phyloP scores from a whole-genome alignment of 2,329 filamentous ascomycete genomes.

The Curvularia verruculosa region DNA sequence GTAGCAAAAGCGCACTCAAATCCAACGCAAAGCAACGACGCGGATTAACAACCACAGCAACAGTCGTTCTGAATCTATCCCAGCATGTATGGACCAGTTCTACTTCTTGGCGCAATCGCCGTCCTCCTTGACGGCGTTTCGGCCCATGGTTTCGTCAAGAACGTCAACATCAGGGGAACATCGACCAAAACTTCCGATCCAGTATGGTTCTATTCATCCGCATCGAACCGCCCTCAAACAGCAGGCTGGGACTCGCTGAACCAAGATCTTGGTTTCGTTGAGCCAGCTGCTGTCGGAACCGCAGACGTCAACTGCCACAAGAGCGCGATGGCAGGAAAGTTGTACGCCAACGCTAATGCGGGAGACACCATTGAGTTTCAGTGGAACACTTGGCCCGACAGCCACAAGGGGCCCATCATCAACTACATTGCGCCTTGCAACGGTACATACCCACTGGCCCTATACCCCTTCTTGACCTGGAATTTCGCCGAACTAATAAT shows the following conservation, averaged over 20 bases:
- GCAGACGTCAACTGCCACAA: constrained; percentile 50
- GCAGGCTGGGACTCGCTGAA: constrained; percentile 47
- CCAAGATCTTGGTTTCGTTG: constrained; percentile 48
- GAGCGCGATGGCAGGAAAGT: constrained; percentile 41
- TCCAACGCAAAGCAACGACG: not conserved
- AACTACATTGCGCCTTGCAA: constrained; percentile 49
- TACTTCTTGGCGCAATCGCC: constrained; percentile 27
- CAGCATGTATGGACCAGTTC: constrained; percentile 28
- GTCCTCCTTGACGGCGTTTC: constrained; percentile 29
- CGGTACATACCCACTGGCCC: constrained; percentile 19
- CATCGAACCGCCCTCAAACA: constrained; percentile 33
- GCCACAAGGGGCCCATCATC: constrained; percentile 48
- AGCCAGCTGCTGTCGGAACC: constrained; percentile 33
- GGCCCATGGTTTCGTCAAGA: constrained; percentile 42
- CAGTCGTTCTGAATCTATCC: not conserved
- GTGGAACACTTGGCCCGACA: constrained; percentile 48
- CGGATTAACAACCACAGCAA: not conserved
- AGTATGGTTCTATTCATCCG: constrained; percentile 40
- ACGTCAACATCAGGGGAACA: constrained; percentile 30
- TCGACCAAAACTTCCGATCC: constrained; percentile 41
- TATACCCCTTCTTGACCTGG: not conserved
- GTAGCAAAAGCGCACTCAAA: not conserved
- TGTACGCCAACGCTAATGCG: constrained; percentile 44
- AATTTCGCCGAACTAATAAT: not conserved
- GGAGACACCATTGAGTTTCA: constrained; percentile 43